Evolutionary conservation across 345 rosid genomes (phyloP), one percentile per base, ranked within the genome.

Genomic region (Euphorbia pulcherrima): DNA sequence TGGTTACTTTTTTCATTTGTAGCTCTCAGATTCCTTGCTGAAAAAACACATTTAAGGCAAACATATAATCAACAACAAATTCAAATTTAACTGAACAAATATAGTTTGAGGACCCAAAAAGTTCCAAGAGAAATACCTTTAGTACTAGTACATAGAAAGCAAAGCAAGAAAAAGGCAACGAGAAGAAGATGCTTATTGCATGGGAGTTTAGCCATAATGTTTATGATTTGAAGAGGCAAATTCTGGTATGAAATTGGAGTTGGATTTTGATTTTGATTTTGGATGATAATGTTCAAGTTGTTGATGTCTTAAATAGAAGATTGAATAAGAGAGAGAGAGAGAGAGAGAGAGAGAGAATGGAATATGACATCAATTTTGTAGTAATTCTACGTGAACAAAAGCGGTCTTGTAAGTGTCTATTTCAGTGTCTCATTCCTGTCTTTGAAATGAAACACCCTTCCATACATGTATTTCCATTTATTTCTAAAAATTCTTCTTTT

Each of bases 21-120:
- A 66, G 30, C 69, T 33, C 81, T 63, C 69, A 86, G 67, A 28
- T 52, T 83, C 71, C 91, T 67, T 20, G 87, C 87, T 84, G 82
- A 72, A 67, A 71, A 2, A 24, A 11, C 23, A 46, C n/a, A n/a
- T n/a, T n/a, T n/a, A n/a, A n/a, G n/a, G n/a, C n/a, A n/a, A n/a
- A n/a, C n/a, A 23, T 30, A 5, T 37, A 51, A 63, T 1, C 24
- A 51, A 54, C 23, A 2, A 69, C 37, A 33, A 33, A 33, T 33
- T 33, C 37, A 33, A 33, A 33, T 33, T 7, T 33, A 33, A 33
- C 7, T 33, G 37, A 33, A 33, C 7, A 3, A 33, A 33, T 33
- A 33, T 33, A 33, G 7, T 2, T 33, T 33, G 7, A 33, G 37
- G 37, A 33, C 7, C 7, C n/a, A n/a, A 33, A 33, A 2, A 33